These are phyloP conservation scores for Nemophila menziesii DNA, from an alignment of 257 asterid genomes.

Conservation along the genomic window DNA sequence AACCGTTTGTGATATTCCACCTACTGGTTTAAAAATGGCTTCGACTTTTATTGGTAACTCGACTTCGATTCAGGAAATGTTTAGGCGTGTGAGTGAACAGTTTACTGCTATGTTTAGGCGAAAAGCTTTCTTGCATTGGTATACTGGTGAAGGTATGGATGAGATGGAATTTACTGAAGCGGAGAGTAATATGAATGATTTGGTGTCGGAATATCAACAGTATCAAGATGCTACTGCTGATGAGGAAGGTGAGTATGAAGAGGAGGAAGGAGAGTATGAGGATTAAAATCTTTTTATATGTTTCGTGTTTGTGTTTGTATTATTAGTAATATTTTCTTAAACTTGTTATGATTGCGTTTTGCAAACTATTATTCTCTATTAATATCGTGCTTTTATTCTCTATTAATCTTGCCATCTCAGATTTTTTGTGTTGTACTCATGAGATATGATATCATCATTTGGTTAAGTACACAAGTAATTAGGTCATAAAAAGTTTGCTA, in stretches of 20 bases:
- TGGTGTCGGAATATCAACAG: slow-evolving; percentile 74
- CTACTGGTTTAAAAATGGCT: slow-evolving; percentile 57
- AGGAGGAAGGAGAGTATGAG: slow-evolving; percentile 39
- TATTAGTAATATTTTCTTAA: no score
- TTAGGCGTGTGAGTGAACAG: slow-evolving; percentile 53
- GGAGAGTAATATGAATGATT: slow-evolving; percentile 69
- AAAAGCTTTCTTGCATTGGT: slow-evolving; percentile 66
- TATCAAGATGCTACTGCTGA: slow-evolving; percentile 75
- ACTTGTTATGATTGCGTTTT: no score
- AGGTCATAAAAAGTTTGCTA: no score
- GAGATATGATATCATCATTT: no score
- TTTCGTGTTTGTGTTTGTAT: no score
- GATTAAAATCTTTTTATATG: slow-evolving; percentile 11
- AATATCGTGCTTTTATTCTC: no score
- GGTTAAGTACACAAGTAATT: no score
- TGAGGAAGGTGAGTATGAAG: slow-evolving; percentile 53
- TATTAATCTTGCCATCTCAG: no score
- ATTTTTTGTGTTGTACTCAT: no score
- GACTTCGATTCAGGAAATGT: slow-evolving; percentile 58
- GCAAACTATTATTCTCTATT: no score
- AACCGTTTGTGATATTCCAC: slow-evolving; percentile 62
- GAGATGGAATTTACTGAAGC: slow-evolving; percentile 66
- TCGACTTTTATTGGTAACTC: slow-evolving; percentile 60
- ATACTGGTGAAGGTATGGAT: slow-evolving; percentile 61
- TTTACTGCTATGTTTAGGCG: slow-evolving; percentile 67